phyloP scores from a whole-genome alignment of 176 grass and related monocot species.

The Carex littledalei region DNA sequence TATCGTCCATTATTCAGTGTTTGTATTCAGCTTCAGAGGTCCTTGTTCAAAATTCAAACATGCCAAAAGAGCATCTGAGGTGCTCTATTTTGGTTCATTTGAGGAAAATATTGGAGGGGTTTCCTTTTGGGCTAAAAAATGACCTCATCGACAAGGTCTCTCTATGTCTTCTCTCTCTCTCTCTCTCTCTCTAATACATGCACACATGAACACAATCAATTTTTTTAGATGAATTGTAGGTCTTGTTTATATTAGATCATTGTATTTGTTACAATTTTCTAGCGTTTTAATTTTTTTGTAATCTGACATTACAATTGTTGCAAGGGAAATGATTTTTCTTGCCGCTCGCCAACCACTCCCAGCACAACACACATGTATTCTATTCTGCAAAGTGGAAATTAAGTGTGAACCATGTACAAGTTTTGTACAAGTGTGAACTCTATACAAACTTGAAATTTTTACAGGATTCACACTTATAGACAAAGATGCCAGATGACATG shows the following conservation, averaged over 20 bases:
- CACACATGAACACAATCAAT: background rate
- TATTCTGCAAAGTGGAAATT: background rate
- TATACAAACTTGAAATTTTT: background rate
- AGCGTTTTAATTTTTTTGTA: background rate
- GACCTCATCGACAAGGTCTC: conserved; percentile 2
- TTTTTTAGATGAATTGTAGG: background rate
- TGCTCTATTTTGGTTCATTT: conserved; percentile 47
- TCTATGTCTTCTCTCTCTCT: background rate
- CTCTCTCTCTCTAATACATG: background rate
- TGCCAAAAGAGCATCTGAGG: conserved; percentile 11
- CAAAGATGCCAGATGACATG: background rate
- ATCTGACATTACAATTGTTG: background rate
- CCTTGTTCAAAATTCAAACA: conserved; percentile 53
- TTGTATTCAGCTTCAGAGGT: conserved; percentile 52
- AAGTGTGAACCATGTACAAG: background rate
- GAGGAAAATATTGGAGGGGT: conserved; percentile 48
- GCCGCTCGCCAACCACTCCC: background rate
- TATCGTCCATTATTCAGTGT: conserved; percentile 52
- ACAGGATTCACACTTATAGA: background rate
- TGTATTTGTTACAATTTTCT: background rate
- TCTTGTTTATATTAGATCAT: background rate
- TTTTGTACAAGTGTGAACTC: background rate
- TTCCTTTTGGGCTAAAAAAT: conserved; percentile 23
- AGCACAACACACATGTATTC: background rate
- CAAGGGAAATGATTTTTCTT: background rate